Conservation (phyloP, 2,329 filamentous ascomycete genomes). For the Neonectria punicea region DNA sequence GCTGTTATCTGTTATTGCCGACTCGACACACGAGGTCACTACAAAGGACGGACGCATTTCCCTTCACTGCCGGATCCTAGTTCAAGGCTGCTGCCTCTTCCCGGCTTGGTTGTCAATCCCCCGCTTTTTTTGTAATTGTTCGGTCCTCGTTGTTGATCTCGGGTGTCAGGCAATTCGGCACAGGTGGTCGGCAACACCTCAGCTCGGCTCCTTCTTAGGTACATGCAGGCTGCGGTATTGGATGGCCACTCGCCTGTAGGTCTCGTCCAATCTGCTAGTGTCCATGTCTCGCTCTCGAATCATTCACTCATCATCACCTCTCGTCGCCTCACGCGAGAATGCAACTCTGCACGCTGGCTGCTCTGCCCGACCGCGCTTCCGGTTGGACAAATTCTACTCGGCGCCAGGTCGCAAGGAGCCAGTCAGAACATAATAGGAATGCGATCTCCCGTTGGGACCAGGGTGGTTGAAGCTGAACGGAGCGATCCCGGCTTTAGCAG, state of each 20-base stretch:
- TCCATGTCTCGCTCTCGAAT: neutral
- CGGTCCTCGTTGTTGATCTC: neutral
- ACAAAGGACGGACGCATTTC: neutral
- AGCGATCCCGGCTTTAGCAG: neutral
- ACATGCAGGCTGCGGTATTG: neutral
- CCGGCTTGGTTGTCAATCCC: neutral
- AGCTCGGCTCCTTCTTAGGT: neutral
- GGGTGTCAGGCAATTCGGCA: neutral
- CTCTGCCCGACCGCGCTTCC: constrained; percentile 1
- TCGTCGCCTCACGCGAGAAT: neutral
- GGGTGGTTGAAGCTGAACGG: neutral
- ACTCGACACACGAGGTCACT: neutral
- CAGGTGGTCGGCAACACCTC: neutral
- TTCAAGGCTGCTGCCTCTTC: neutral
- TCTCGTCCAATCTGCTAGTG: neutral
- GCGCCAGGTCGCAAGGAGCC: neutral
- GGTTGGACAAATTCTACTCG: constrained; percentile 1
- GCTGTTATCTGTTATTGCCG: neutral
- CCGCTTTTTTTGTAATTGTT: neutral
- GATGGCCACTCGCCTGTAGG: neutral
- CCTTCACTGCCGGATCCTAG: neutral
- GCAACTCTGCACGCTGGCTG: constrained; percentile 7
- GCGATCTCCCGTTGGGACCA: constrained; percentile 6
- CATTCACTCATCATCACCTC: neutral
- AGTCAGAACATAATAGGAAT: neutral